Conservation (phyloP, 257 asterid genomes). For the Solanum lignicaule region DNA sequence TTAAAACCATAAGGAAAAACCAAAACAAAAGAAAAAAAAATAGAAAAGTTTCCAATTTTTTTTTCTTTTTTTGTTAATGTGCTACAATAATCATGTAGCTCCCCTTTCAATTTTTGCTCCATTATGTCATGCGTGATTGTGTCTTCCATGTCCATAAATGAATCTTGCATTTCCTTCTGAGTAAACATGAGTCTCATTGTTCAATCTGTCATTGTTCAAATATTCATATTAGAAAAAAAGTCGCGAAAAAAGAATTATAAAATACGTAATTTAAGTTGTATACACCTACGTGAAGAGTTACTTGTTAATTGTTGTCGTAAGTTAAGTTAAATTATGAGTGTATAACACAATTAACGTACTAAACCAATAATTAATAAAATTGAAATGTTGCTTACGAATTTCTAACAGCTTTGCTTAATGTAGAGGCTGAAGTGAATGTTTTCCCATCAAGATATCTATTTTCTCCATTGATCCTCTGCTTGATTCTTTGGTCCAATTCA, state of each 20-base stretch:
- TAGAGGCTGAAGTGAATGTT: conserved; percentile 72
- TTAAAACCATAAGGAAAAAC: neutral
- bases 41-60: neutral
- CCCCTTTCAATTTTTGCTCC: neutral
- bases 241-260: neutral
- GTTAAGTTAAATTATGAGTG: neutral
- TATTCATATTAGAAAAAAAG: neutral
- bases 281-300: neutral
- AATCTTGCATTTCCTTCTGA: conserved; percentile 86
- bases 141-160: conserved; percentile 83
- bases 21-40: neutral
- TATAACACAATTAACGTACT: neutral
- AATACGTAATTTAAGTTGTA: neutral
- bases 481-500: conserved; percentile 65
- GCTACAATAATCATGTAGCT: neutral
- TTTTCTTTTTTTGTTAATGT: neutral
- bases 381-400: conserved; percentile 43
- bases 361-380: neutral
- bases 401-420: conserved; percentile 80
- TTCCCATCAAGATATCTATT: conserved; percentile 73
- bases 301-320: neutral
- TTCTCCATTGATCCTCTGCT: conserved; percentile 68
- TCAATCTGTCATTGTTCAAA: conserved; percentile 30
- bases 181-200: conserved; percentile 69
- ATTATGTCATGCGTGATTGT: conserved; percentile 21